Percentiles rank a stretch among this genome's conserved stretches.
These are phyloP conservation scores for Gossypium gossypioides DNA, from an alignment of 441 rosid genomes.

Conservation along the genomic window DNA sequence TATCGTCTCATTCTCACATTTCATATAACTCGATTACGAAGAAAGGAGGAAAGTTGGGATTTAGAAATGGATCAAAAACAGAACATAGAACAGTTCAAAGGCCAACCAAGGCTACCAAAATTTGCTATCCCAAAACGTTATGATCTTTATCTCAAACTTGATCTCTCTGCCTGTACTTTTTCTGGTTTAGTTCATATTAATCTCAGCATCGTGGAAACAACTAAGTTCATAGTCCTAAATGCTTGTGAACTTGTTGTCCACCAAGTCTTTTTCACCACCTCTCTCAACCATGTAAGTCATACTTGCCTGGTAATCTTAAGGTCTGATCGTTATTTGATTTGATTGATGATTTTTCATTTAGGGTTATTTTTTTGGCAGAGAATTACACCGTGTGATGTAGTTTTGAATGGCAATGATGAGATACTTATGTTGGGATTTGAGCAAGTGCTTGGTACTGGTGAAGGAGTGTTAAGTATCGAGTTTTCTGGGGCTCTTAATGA, in stretches of 20 bases:
- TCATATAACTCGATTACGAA: neutral
- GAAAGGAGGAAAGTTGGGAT: neutral
- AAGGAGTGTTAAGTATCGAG: constrained; percentile 26
- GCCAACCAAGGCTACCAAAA: constrained; percentile 76
- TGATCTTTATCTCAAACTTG: constrained; percentile 61
- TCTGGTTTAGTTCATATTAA: constrained; percentile 47
- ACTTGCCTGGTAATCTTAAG: neutral
- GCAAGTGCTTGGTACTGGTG: constrained; percentile 23
- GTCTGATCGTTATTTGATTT: neutral
- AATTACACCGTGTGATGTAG: constrained; percentile 22
- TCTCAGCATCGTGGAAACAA: constrained; percentile 41
- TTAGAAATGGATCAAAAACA: neutral
- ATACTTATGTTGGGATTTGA: constrained; percentile 30
- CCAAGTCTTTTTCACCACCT: constrained; percentile 44
- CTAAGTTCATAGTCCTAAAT: constrained; percentile 72
- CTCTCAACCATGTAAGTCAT: constrained; percentile 14
- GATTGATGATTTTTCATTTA: neutral
- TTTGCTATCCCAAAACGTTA: constrained; percentile 74
- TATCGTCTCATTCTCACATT: neutral
- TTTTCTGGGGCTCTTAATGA: constrained; percentile 32
- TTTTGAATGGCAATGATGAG: constrained; percentile 32
- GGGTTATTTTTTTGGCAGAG: constrained; percentile 1
- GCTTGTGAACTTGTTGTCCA: constrained; percentile 60
- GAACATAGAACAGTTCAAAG: constrained; percentile 67
- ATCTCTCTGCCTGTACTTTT: constrained; percentile 62